A percentile compares a stretch with the other conserved stretches of the same genome.
phyloP scores from a whole-genome alignment of 306 rosid genomes.

The Dalbergia cultrata region DNA sequence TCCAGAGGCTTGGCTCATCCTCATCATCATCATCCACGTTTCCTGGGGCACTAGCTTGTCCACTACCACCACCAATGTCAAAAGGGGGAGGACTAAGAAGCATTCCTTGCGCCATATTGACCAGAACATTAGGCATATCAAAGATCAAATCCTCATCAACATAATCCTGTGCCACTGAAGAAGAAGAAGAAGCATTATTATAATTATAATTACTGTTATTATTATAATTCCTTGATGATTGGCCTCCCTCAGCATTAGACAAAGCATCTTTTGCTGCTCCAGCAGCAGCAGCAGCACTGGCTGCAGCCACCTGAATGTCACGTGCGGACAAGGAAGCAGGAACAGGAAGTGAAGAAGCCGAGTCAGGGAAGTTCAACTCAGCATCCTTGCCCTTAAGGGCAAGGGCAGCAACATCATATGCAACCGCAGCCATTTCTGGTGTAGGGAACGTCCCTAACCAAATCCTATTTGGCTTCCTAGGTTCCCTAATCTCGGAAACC shows the following conservation, averaged over 20 bases:
- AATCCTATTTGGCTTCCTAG: conserved; percentile 62
- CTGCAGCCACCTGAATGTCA: conserved; percentile 84
- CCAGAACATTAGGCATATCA: conserved; percentile 85
- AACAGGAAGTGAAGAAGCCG: conserved; percentile 76
- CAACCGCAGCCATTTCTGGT: conserved; percentile 95
- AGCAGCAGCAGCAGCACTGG: conserved; percentile 79
- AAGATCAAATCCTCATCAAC: conserved; percentile 91
- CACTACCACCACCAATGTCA: conserved; percentile 45
- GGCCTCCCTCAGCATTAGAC: neutral
- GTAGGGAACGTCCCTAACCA: conserved; percentile 94
- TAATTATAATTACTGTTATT: neutral
- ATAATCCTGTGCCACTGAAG: conserved; percentile 36
- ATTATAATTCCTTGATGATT: neutral
- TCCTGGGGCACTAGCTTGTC: neutral
- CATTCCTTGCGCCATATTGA: conserved; percentile 94
- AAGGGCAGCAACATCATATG: conserved; percentile 92
- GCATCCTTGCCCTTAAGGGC: conserved; percentile 84
- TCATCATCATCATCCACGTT: conserved; percentile 25
- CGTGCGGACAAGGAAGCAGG: conserved; percentile 78
- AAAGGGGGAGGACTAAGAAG: conserved; percentile 91
- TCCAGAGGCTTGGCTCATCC: conserved; percentile 45
- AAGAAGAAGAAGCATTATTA: neutral
- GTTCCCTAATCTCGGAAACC: conserved; percentile 65
- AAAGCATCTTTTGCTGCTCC: conserved; percentile 58
- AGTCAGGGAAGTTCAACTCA: conserved; percentile 86